These are phyloP conservation scores for Fusarium sp. DNA, from an alignment of 2,329 filamentous ascomycete species.

Conservation along the genomic window DNA sequence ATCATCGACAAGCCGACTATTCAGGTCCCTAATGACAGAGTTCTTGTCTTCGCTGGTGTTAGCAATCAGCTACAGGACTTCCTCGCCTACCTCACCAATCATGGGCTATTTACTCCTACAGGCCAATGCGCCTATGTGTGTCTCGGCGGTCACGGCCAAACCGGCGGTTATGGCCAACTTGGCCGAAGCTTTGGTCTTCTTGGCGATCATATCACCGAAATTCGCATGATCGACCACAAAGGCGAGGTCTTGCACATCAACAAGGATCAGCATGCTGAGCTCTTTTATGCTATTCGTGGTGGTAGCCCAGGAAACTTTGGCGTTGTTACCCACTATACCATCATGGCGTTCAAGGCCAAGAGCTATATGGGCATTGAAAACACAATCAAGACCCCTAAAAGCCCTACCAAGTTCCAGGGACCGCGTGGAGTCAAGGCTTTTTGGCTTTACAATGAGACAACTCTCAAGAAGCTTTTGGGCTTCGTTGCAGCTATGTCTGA, in stretches of 20 bases:
- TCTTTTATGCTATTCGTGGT: background rate
- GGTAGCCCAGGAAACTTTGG: background rate
- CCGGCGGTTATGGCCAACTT: background rate
- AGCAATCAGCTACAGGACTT: background rate
- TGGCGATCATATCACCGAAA: background rate
- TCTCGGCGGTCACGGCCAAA: background rate
- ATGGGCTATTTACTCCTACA: background rate
- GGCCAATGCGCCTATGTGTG: background rate
- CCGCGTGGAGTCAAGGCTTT: background rate
- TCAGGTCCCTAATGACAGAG: background rate
- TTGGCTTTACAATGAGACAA: background rate
- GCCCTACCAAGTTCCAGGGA: background rate
- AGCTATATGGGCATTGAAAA: background rate
- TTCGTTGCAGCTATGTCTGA: background rate
- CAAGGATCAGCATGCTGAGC: accelerated
- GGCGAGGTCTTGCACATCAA: background rate
- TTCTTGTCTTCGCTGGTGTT: background rate
- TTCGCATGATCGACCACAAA: background rate
- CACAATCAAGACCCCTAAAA: background rate
- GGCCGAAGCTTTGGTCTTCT: background rate
- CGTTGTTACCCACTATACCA: background rate
- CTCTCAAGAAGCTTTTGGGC: background rate
- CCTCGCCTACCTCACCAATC: background rate
- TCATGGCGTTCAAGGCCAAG: background rate
- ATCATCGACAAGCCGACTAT: background rate